Evolutionary conservation across 2,329 filamentous ascomycete species (phyloP).

Genomic region (Monosporascus sp.): DNA sequence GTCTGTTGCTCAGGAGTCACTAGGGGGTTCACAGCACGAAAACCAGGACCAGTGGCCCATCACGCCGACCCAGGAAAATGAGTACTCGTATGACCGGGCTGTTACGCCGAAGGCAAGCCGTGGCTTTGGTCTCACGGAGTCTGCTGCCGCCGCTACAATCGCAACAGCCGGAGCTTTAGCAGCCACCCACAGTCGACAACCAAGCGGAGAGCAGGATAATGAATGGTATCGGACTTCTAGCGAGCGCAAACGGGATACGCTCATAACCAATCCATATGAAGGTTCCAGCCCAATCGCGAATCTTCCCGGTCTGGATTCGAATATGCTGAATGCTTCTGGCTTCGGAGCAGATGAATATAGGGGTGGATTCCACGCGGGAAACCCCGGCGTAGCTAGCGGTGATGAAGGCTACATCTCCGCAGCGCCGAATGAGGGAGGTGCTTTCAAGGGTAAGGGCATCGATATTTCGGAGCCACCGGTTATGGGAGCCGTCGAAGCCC

Average conservation of each 20-base stretch:
- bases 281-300: slow-evolving; percentile 58
- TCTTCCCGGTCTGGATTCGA: slow-evolving; percentile 43
- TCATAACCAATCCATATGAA: slow-evolving; percentile 63
- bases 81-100: slow-evolving; percentile 23
- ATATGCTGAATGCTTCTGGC: slow-evolving; percentile 37
- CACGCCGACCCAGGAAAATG: slow-evolving; percentile 28
- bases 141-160: slow-evolving; percentile 48
- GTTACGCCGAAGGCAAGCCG: slow-evolving; percentile 22
- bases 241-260: slow-evolving; percentile 59
- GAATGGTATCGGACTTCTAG: slow-evolving; percentile 58
- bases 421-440: slow-evolving; percentile 46
- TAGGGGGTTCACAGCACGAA: slow-evolving; percentile 42
- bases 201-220: slow-evolving; percentile 56
- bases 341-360: slow-evolving; percentile 34
- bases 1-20: slow-evolving; percentile 71
- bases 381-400: slow-evolving; percentile 56
- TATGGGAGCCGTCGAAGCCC: slow-evolving; percentile 54
- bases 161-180: slow-evolving; percentile 44
- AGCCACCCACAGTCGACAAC: slow-evolving; percentile 44
- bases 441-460: slow-evolving; percentile 50
- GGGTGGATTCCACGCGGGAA: slow-evolving; percentile 45
- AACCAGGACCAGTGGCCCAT: slow-evolving; percentile 24
- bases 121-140: slow-evolving; percentile 37
- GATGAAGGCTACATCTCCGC: slow-evolving; percentile 93
- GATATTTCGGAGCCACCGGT: slow-evolving; percentile 48